phyloP scores from a whole-genome alignment of 208 protist species.

The Crithidia fasciculata region DNA sequence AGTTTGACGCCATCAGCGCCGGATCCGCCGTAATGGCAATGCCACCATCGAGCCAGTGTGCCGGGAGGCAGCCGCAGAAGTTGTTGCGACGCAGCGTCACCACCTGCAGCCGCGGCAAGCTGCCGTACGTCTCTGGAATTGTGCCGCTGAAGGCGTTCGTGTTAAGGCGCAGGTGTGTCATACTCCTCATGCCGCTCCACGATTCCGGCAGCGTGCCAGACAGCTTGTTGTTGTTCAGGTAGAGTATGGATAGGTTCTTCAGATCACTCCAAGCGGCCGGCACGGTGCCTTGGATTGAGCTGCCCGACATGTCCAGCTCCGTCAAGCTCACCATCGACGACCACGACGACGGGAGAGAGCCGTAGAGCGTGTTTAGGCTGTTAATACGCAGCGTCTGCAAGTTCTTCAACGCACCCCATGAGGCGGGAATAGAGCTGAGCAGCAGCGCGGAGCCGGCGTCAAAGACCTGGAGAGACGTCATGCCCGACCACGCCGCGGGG shows the following conservation, averaged over 20 bases:
- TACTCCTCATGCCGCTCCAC: neutral
- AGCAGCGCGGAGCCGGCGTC: neutral
- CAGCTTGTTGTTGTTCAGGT: neutral
- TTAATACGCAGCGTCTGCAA: slow-evolving; percentile 14
- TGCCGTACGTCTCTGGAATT: neutral
- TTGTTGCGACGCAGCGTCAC: slow-evolving; percentile 4
- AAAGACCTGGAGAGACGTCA: neutral
- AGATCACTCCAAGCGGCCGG: neutral
- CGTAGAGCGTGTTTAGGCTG: neutral
- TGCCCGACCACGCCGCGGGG: neutral
- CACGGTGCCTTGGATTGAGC: neutral
- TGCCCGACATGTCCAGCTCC: neutral
- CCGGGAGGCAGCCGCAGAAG: slow-evolving; percentile 13
- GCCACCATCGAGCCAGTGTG: neutral
- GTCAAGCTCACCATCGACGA: neutral
- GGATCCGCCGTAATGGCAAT: slow-evolving; percentile 3
- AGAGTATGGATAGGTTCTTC: neutral
- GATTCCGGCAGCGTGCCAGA: slow-evolving; percentile 2
- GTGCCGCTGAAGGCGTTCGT: neutral
- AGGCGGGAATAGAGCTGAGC: neutral
- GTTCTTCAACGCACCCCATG: neutral
- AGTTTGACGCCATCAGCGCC: neutral
- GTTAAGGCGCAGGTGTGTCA: neutral
- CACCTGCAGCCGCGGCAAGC: neutral
- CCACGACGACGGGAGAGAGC: slow-evolving; percentile 1